A percentile compares a stretch with the other conserved stretches of the same genome.
Evolutionary conservation across 2,329 filamentous ascomycete genomes (phyloP).

Genomic region (Trichophyton equinum): DNA sequence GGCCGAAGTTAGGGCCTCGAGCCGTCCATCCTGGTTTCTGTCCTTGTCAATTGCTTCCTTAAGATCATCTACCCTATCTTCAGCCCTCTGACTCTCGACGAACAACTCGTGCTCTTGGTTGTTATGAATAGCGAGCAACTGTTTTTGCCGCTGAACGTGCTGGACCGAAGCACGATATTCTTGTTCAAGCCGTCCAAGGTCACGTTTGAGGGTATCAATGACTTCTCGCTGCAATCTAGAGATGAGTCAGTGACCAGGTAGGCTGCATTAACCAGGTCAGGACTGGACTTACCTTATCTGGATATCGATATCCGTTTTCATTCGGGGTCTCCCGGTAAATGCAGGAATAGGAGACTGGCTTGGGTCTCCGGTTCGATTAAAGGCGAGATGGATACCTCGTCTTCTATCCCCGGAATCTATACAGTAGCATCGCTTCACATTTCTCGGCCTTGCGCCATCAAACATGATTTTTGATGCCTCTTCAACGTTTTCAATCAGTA

Average conservation of each 20-base stretch:
- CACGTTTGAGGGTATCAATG: constrained; percentile 42
- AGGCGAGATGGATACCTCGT: constrained; percentile 49
- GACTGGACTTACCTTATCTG: constrained; percentile 43
- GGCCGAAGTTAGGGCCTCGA: constrained; percentile 47
- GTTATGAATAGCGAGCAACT: constrained; percentile 40
- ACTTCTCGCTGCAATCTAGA: constrained; percentile 35
- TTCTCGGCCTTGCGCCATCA: constrained; percentile 46
- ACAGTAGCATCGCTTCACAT: constrained; percentile 55
- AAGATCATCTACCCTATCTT: constrained; percentile 52
- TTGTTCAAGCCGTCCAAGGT: constrained; percentile 42
- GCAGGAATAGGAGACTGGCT: constrained; percentile 43
- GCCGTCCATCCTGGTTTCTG: constrained; percentile 50
- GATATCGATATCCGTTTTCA: constrained; percentile 62
- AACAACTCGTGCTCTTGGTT: constrained; percentile 39
- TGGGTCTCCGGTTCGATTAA: constrained; percentile 36
- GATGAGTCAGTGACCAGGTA: neutral
- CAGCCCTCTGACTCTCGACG: constrained; percentile 45
- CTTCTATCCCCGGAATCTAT: constrained; percentile 53
- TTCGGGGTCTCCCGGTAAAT: constrained; percentile 49
- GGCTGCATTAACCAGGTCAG: neutral
- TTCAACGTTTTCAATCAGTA: constrained; percentile 57
- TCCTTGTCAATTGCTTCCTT: constrained; percentile 51
- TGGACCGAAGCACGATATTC: constrained; percentile 38
- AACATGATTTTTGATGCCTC: constrained; percentile 61
- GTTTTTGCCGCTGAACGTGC: constrained; percentile 38